Evolutionary conservation across 1,284 basidiomycete genomes (phyloP), one percentile per base, ranked within the genome.

Genomic region (Salmacisia buchloeana): DNA sequence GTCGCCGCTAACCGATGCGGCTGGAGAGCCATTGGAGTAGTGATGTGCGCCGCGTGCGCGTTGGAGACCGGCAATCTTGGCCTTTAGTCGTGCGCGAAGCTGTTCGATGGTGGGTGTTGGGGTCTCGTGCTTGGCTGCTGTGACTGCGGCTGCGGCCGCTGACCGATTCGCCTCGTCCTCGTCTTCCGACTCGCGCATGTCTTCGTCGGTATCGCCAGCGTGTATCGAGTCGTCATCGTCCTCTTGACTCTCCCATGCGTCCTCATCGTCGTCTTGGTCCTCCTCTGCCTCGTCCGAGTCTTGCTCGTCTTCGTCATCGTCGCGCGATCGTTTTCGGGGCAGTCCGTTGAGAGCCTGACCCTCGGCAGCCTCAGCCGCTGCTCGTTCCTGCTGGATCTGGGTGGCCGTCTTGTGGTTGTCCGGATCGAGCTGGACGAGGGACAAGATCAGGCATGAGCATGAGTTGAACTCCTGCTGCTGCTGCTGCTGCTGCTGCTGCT

Each of bases 61-160:
- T 60, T 75, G 72, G 41, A 77, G 65, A 27, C 64, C 65, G 10
- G 69, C 71, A 39, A 77, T 75, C 63, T 74, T 74, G 68, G 62
- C 66, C 33, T 75, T 72, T 43, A 77, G 60, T n/a, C 69, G 68
- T 63, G 71, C 74, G 18, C 74, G 73, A 15, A 63, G 58, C 29
- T 63, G 41, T 21, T 49, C 38, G 59, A 63, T 63, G 56, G 35
- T 29, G 45, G 33, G 25, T 12, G 62, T 34, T 25, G 15, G 7
- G 25, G 10, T 38, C 18, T 52, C n/a, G 5, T 29, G 46, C 46
- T 9, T 12, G 10, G 43, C 5, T 2, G 41, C 31, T 33, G 59
- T 43, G 5, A n/a, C 34, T 46, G 41, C 25, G 23, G 39, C 46
- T 31, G 15, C 25, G 33, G 31, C 34, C 13, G 60, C 54, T 36